Conservation (phyloP, 2,329 filamentous ascomycete species). For the Ophiostoma novo-ulmi region DNA sequence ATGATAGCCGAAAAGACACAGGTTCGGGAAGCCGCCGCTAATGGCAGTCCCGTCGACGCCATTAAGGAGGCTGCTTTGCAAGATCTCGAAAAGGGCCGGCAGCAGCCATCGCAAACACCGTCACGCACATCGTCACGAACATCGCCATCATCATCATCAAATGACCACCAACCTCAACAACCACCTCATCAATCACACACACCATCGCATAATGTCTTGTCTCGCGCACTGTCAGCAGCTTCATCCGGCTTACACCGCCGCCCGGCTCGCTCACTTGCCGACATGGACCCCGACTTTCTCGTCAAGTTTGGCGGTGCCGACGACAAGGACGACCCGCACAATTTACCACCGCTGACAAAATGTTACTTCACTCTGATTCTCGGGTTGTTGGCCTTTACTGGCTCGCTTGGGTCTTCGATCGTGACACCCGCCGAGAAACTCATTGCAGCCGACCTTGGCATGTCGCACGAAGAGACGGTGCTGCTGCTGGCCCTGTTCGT, state of each 20-base stretch:
- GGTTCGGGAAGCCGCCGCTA: not conserved
- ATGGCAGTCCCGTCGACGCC: not conserved
- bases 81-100: conserved; percentile 1
- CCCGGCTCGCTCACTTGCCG: not conserved
- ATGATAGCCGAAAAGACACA: not conserved
- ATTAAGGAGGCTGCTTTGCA: not conserved
- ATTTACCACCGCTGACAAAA: conserved; percentile 42
- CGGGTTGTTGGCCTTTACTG: conserved; percentile 46
- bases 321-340: conserved; percentile 44
- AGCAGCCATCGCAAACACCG: not conserved
- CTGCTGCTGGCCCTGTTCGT: conserved; percentile 45
- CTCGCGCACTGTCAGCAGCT: conserved; percentile 12
- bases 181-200: not conserved
- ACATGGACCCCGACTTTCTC: conserved; percentile 23
- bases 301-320: conserved; percentile 27
- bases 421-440: conserved; percentile 42
- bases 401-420: conserved; percentile 47
- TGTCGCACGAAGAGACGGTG: conserved; percentile 42
- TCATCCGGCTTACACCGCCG: not conserved
- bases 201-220: not conserved
- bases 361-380: conserved; percentile 46
- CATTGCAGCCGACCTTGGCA: conserved; percentile 40
- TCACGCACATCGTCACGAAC: not conserved
- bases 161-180: not conserved
- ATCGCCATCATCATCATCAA: not conserved